Conservation (phyloP, 352 stramenopile species). For the Albugo candida region DNA sequence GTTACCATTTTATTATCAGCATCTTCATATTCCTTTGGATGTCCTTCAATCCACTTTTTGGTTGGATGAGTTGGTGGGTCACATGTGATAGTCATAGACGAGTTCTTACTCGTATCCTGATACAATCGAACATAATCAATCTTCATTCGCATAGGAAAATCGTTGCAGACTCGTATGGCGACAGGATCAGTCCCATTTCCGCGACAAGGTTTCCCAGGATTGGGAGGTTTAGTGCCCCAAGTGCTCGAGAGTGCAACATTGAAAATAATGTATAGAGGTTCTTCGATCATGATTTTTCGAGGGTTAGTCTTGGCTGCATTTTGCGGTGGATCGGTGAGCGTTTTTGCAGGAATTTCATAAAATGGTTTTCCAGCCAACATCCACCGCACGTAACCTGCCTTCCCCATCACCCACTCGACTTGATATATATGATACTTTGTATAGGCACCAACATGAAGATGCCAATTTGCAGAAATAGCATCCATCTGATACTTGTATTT, state of each 20-base stretch:
- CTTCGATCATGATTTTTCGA: slow-evolving; percentile 39
- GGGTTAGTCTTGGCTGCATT: slow-evolving; percentile 24
- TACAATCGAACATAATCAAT: slow-evolving; percentile 76
- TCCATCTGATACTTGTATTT: slow-evolving; percentile 41
- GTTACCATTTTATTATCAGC: slow-evolving; percentile 21
- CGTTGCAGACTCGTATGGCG: slow-evolving; percentile 50
- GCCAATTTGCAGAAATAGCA: slow-evolving; percentile 49
- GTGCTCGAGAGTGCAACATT: slow-evolving; percentile 82
- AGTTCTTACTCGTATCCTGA: slow-evolving; percentile 19
- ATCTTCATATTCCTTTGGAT: slow-evolving; percentile 21
- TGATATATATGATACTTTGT: slow-evolving; percentile 38
- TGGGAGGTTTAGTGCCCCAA: slow-evolving; percentile 59
- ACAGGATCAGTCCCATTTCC: slow-evolving; percentile 25
- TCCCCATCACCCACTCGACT: slow-evolving; percentile 46
- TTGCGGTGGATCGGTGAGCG: slow-evolving; percentile 25
- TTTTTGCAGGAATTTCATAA: slow-evolving; percentile 41
- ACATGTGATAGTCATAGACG: slow-evolving; percentile 31
- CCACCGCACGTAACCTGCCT: slow-evolving; percentile 46
- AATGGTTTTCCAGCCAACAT: slow-evolving; percentile 36
- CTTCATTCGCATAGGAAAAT: slow-evolving; percentile 67
- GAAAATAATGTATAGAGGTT: slow-evolving; percentile 88
- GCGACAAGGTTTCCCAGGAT: slow-evolving; percentile 27
- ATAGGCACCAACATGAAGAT: slow-evolving; percentile 40
- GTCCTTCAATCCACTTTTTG: slow-evolving; percentile 18
- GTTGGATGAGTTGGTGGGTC: slow-evolving; percentile 32